These are phyloP conservation scores for Irpex sp. DNA, from an alignment of 1,284 basidiomycete genomes.

Conservation along the genomic window DNA sequence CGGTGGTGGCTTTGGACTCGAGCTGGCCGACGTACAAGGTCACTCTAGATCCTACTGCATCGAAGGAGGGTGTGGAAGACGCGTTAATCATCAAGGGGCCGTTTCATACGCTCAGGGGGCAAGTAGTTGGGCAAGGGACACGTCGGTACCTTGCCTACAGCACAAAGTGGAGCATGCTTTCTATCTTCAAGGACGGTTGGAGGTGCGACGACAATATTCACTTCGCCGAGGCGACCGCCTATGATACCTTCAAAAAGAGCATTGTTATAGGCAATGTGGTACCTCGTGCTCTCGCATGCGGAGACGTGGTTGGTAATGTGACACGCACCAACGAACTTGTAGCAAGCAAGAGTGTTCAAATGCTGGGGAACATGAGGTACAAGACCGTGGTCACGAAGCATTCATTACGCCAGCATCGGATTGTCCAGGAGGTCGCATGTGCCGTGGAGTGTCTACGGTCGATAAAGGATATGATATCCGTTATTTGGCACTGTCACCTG, in stretches of 20 bases:
- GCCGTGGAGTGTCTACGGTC: background rate
- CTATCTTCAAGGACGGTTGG: constrained; percentile 2
- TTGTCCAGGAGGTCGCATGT: background rate
- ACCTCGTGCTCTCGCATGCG: too few species aligned
- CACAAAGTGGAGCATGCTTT: background rate
- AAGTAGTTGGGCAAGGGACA: background rate
- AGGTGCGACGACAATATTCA: background rate
- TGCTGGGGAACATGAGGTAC: too few species aligned
- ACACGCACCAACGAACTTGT: background rate
- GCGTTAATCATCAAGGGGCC: background rate
- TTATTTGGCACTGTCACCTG: background rate
- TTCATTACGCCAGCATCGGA: background rate
- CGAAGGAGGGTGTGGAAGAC: background rate
- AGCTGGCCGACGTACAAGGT: background rate
- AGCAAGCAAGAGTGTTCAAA: too few species aligned
- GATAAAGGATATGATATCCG: background rate
- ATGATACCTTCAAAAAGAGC: background rate
- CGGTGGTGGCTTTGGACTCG: background rate
- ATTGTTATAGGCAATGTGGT: too few species aligned
- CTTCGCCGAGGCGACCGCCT: background rate
- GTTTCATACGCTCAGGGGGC: background rate
- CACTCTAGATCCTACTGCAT: background rate
- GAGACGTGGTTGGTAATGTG: background rate
- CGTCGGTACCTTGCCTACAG: constrained; percentile 3
- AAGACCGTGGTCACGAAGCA: background rate